Base-by-base conservation (phyloP, 805 yeast species). In the Barnettozyma vustinii region DNA sequence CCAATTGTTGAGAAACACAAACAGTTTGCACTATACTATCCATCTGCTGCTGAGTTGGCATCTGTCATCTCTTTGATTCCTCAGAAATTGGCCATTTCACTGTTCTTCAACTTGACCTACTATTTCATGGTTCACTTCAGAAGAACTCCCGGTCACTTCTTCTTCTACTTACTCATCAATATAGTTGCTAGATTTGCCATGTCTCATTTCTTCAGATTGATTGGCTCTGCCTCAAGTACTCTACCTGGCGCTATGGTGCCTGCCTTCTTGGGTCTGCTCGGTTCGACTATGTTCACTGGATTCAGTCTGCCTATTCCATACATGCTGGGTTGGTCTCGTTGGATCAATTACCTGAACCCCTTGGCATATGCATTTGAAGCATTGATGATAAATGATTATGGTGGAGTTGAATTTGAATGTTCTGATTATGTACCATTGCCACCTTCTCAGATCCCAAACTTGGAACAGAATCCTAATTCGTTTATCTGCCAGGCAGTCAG, bases 11-110 rank as follows among this genome's bases (percentile, higher is more conserved):
- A 76, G 56, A 86, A 87, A 59, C 95, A 87, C 62, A 81, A 82
- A 58, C 74, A 76, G 45, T 87, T 83, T 56, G 81, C 88, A 0
- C 74, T 86, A 49, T 87, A 84, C 62, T 80, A 81, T 50, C 90
- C 91, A 3, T 75, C 88, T 13, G 81, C 87, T 3, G 92, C 85
- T 59, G 85, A 88, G 1, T 56, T 86, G 5, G 83, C 88, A 0
- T 70, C 80, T 4, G 70, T 81, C 42, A 51, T 83, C 4, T 74
- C 87, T 2, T 83, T 80, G 44, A 63, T 86, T 50, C 91, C 92
- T 3, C 71, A 79, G 47, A 84, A 84, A 64, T 51, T 77, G 26
- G 52, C 72, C 33, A 70, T 74, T 36, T 59, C 73, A 27, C 58
- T 77, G 19, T 56, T 63, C 20, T 82, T 81, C 63, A 60, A 73